These are phyloP conservation scores for Malus asiatica DNA, from an alignment of 306 rosid species.

Conservation along the genomic window DNA sequence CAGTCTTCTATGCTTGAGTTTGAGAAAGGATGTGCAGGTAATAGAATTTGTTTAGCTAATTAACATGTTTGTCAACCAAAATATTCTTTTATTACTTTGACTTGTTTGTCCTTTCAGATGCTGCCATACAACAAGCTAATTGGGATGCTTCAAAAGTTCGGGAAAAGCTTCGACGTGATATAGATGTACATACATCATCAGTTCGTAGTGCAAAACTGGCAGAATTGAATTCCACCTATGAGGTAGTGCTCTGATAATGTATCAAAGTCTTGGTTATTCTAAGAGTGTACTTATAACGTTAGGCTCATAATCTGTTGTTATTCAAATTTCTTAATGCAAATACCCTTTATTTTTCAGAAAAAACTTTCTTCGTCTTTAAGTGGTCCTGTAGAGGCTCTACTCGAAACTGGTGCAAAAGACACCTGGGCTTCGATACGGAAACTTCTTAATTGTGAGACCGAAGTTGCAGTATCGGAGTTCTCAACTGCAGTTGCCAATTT, in stretches of 20 bases:
- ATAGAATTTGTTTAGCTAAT: background rate
- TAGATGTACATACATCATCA: conserved; percentile 52
- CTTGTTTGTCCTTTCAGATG: conserved; percentile 42
- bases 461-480: conserved; percentile 42
- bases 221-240: conserved; percentile 34
- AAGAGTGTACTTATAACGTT: background rate
- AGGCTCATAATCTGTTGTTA: background rate
- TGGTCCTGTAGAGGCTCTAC: conserved; percentile 62
- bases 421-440: conserved; percentile 73
- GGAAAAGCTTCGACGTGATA: conserved; percentile 68
- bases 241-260: conserved; percentile 38
- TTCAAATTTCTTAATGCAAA: background rate
- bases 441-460: conserved; percentile 61
- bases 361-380: conserved; percentile 46
- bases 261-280: conserved; percentile 2
- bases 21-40: conserved; percentile 74
- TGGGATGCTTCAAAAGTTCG: conserved; percentile 64
- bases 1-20: conserved; percentile 45
- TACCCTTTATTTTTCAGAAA: conserved; percentile 40
- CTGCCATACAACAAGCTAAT: conserved; percentile 45
- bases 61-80: background rate
- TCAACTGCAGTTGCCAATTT: conserved; percentile 46
- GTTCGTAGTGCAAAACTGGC: conserved; percentile 48
- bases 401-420: conserved; percentile 63
- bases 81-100: background rate